A percentile compares a stretch with the other conserved stretches of the same genome.
Conservation (phyloP, 148 eudicot species). For the Chenopodium suecicum region DNA sequence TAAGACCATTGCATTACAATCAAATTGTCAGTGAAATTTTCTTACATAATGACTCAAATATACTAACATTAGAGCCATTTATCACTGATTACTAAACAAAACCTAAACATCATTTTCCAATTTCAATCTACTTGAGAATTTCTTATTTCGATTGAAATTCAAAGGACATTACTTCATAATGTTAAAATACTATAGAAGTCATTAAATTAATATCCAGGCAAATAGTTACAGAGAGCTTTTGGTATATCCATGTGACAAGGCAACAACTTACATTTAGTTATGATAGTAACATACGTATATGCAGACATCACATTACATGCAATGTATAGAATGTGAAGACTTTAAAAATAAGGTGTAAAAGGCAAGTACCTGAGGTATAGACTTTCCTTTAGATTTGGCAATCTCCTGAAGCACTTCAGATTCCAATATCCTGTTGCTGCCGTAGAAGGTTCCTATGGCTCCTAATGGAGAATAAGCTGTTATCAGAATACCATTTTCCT, state of each 20-base stretch:
- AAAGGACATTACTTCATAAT: neutral
- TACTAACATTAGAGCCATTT: too few species aligned
- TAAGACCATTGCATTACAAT: neutral
- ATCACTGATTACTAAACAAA: too few species aligned
- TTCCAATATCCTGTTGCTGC: conserved; percentile 60
- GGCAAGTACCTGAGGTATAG: conserved; percentile 57
- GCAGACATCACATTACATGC: neutral
- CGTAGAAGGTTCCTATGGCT: conserved; percentile 64
- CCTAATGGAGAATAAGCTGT: conserved; percentile 81
- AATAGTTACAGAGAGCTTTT: neutral
- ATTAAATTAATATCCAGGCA: neutral
- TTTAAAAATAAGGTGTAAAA: neutral
- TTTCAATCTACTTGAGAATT: too few species aligned
- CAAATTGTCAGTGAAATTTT: neutral
- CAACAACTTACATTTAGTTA: neutral
- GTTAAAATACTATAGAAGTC: neutral
- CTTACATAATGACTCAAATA: neutral
- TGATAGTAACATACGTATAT: neutral
- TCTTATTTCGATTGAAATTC: neutral
- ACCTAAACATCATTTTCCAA: too few species aligned
- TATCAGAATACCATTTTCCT: conserved; percentile 48
- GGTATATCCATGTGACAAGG: neutral
- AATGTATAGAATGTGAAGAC: neutral
- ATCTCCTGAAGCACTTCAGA: conserved; percentile 56
- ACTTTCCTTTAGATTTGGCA: conserved; percentile 63